Evolutionary conservation across 2,329 filamentous ascomycete genomes (phyloP).

Genomic region (Penicillium sp.): DNA sequence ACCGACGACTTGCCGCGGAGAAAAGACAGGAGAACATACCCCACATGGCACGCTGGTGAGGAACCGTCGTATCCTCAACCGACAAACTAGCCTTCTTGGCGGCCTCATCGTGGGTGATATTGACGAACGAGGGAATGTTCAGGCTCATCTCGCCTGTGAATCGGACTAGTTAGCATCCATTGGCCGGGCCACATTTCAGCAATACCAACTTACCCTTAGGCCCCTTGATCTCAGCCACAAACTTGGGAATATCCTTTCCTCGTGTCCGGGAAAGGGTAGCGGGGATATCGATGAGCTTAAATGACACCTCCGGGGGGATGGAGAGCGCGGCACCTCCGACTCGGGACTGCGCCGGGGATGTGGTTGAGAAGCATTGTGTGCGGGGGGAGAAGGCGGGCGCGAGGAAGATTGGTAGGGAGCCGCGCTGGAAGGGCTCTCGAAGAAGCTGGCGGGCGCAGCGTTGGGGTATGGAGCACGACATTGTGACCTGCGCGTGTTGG

Average conservation of each 20-base stretch:
- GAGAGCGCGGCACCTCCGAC: slow-evolving; percentile 78
- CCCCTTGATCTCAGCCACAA: slow-evolving; percentile 68
- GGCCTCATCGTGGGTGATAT: slow-evolving; percentile 64
- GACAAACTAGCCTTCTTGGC: slow-evolving; percentile 64
- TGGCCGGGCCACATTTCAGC: background rate
- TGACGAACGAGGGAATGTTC: slow-evolving; percentile 75
- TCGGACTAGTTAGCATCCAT: slow-evolving; percentile 9
- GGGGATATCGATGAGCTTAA: slow-evolving; percentile 65
- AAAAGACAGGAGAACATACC: slow-evolving; percentile 54
- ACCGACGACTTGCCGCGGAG: background rate
- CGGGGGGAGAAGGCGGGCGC: slow-evolving; percentile 63
- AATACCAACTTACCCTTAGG: slow-evolving; percentile 63
- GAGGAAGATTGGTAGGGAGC: slow-evolving; percentile 68
- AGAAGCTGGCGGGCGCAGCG: slow-evolving; percentile 59
- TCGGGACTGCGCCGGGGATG: slow-evolving; percentile 68
- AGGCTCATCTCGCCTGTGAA: slow-evolving; percentile 68
- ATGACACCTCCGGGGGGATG: slow-evolving; percentile 77
- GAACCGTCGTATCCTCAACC: slow-evolving; percentile 65
- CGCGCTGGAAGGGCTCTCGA: slow-evolving; percentile 44
- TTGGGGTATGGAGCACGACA: slow-evolving; percentile 64
- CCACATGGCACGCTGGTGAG: slow-evolving; percentile 92
- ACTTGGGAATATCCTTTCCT: slow-evolving; percentile 61
- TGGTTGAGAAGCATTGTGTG: slow-evolving; percentile 67
- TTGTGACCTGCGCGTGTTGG: slow-evolving; percentile 37
- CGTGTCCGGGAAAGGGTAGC: slow-evolving; percentile 57